Conservation (phyloP, 805 yeast genomes). For the Lachancea sp. region DNA sequence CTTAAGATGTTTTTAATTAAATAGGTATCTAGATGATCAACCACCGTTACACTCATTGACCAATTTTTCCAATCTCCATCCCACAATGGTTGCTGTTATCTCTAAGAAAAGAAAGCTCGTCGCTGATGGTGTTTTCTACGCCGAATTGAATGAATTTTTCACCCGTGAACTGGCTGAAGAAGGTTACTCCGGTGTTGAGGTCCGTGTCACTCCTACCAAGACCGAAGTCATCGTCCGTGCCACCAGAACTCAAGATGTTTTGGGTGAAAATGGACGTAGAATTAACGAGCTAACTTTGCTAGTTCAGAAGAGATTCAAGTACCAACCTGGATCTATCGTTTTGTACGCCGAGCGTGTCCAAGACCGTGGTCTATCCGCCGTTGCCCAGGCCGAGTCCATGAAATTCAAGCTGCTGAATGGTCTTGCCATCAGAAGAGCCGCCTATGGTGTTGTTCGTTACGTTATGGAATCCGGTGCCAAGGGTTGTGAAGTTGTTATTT, state of each 20-base stretch:
- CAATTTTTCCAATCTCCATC: not conserved
- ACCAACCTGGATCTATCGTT: slow-evolving; percentile 86
- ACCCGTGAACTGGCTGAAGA: slow-evolving; percentile 99
- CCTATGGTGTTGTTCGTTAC: slow-evolving; percentile 99
- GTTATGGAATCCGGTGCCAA: slow-evolving; percentile 99
- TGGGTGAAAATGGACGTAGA: slow-evolving; percentile 99
- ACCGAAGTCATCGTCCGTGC: slow-evolving; percentile 98
- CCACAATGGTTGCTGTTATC: slow-evolving; percentile 46
- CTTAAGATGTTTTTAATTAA: too few relatives aligned
- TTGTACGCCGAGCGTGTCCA: slow-evolving; percentile 98
- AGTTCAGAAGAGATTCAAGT: slow-evolving; percentile 97
- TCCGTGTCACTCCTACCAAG: slow-evolving; percentile 96
- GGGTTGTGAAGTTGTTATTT: slow-evolving; percentile 99
- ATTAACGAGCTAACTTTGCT: slow-evolving; percentile 97
- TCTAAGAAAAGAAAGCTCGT: slow-evolving; percentile 99
- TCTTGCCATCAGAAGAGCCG: slow-evolving; percentile 99
- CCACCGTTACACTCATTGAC: not conserved
- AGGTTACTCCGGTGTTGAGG: slow-evolving; percentile 99
- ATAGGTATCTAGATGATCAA: too few relatives aligned
- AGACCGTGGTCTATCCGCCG: slow-evolving; percentile 99
- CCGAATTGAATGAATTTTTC: slow-evolving; percentile 99
- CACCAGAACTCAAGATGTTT: slow-evolving; percentile 95
- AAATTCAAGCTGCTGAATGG: slow-evolving; percentile 97
- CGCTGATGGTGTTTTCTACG: slow-evolving; percentile 99
- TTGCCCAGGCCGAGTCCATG: slow-evolving; percentile 98